Evolutionary conservation across 2,329 filamentous ascomycete genomes (phyloP), one percentile per base, ranked within the genome.

Genomic region (Podosphaera leucotricha): DNA sequence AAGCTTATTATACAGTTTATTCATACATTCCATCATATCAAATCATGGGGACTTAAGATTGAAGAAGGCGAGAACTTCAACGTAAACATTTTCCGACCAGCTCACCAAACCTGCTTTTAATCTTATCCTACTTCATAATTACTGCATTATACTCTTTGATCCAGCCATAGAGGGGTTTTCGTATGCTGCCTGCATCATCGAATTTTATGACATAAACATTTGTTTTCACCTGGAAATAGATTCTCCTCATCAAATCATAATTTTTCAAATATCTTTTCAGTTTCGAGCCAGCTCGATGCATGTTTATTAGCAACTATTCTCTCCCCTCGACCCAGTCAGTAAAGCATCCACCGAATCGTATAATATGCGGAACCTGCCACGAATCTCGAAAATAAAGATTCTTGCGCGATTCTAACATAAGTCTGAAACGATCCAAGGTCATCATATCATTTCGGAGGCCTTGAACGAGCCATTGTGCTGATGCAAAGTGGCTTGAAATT

Each of bases 401-500:
- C 18, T 35, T 42, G 16, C 41, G 41, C 13, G 28, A 33, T n/a
- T 42, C n/a, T 35, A 42, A 7, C 28, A 33, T 42, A 33, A 19
- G 41, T 18, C 16, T 33, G 19, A 42, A 42, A 6, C 41, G 26
- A 21, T 42, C 20, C 16, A 42, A 22, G 8, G 41, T 42, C 18
- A 33, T 33, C 41, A 42, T 42, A 42, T 42, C 41, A 33, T 42
- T 42, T 3, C 41, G 26, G 3, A 42, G 24, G n/a, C 41, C 41
- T 42, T 42, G 41, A 11, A 42, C 41, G 6, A 42, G 28, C 41
- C 41, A 42, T 13, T 35, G 26, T 13, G 41, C 41, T 8, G 41
- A 42, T 33, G 24, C 41, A 16, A 42, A 42, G 20, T 42, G 41
- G 21, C 41, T 42, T 11, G 41, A 42, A 35, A 42, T 42, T n/a